phyloP scores from a whole-genome alignment of 2,329 filamentous ascomycete genomes.

The Colletotrichum salicis region DNA sequence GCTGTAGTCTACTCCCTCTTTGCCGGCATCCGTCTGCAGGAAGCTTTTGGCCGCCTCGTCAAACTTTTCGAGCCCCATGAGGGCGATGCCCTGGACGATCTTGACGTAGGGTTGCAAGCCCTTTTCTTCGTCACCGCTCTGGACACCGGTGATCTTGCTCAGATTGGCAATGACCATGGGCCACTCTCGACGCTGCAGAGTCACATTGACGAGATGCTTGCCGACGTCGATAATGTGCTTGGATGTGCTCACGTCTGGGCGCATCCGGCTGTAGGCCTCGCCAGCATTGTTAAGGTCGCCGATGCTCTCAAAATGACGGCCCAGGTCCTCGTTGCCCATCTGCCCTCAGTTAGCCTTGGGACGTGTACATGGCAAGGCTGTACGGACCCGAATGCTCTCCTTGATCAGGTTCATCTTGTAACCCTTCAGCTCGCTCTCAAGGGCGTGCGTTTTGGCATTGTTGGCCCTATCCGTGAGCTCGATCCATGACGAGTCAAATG shows the following conservation, averaged over 20 bases:
- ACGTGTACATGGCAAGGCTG: neutral
- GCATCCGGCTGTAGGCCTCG: constrained; percentile 86
- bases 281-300: constrained; percentile 79
- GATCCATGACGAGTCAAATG: constrained; percentile 80
- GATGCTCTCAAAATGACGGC: constrained; percentile 81
- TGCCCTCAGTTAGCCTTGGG: constrained; percentile 48
- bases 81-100: constrained; percentile 62
- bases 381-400: constrained; percentile 87
- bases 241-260: constrained; percentile 85
- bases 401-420: constrained; percentile 98
- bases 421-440: constrained; percentile 86
- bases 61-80: constrained; percentile 59
- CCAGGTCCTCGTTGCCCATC: constrained; percentile 96
- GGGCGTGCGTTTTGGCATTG: constrained; percentile 74
- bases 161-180: constrained; percentile 68
- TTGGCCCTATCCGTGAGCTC: constrained; percentile 73
- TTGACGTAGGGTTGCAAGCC: constrained; percentile 62
- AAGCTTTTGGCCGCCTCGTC: constrained; percentile 78
- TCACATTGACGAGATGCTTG: constrained; percentile 80
- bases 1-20: constrained; percentile 64
- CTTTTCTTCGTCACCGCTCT: constrained; percentile 58
- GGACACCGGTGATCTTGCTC: constrained; percentile 70
- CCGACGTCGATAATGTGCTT: constrained; percentile 87
- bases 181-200: constrained; percentile 83
- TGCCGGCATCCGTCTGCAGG: constrained; percentile 64